phyloP scores from a whole-genome alignment of 2,329 filamentous ascomycete species.

The Aspergillus sp. region DNA sequence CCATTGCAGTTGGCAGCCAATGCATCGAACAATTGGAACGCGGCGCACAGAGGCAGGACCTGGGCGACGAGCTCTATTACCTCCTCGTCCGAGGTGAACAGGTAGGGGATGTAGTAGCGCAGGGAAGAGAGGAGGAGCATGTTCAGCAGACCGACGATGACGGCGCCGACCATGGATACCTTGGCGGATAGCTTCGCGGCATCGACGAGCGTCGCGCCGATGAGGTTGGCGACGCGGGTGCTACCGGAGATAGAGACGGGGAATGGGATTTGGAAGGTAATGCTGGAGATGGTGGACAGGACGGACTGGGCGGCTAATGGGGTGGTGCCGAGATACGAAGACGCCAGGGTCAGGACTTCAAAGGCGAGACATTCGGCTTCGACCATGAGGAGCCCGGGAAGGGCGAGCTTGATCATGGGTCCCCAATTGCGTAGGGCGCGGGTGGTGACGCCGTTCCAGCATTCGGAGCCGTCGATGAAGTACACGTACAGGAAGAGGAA shows the following conservation, averaged over 20 bases:
- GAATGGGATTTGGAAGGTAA: conserved; percentile 91
- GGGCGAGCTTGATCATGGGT: conserved; percentile 81
- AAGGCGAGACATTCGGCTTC: conserved; percentile 93
- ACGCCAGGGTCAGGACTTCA: conserved; percentile 82
- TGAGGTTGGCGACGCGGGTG: conserved; percentile 87
- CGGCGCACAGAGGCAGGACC: conserved; percentile 77
- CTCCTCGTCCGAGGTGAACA: conserved; percentile 74
- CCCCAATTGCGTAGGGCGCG: conserved; percentile 73
- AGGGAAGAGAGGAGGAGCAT: conserved; percentile 68
- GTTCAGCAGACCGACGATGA: conserved; percentile 77
- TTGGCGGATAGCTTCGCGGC: conserved; percentile 79
- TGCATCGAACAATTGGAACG: conserved; percentile 89
- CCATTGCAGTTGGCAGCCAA: conserved; percentile 79
- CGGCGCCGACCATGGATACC: conserved; percentile 69
- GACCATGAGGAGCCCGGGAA: conserved; percentile 91
- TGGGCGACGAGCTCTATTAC: conserved; percentile 69
- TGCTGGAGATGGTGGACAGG: conserved; percentile 72
- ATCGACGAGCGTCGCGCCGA: conserved; percentile 79
- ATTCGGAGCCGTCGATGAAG: conserved; percentile 70
- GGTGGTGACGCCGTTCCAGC: conserved; percentile 77
- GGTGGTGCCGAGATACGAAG: conserved; percentile 75
- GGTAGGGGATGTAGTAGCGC: conserved; percentile 70
- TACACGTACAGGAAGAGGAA: conserved; percentile 74
- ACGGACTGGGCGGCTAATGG: conserved; percentile 87
- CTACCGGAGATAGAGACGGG: conserved; percentile 84